Percentiles rank a stretch among this genome's conserved stretches.
Evolutionary conservation across 2,329 filamentous ascomycete species (phyloP).

Genomic region (Myriosclerotinia scirpicola): DNA sequence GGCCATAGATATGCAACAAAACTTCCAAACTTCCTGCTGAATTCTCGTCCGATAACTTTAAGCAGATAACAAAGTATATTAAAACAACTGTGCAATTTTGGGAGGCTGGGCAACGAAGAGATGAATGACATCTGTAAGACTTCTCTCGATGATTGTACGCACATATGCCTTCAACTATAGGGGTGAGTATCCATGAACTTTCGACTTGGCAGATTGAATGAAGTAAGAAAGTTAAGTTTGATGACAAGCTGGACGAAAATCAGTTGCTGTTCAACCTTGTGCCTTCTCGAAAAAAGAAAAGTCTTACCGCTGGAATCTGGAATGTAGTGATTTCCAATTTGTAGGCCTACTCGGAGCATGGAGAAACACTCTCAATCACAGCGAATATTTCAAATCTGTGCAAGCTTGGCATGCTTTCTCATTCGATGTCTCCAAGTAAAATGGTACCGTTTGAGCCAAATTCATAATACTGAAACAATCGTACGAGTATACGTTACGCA

Average conservation of each 20-base stretch:
- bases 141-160: not conserved
- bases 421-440: not conserved
- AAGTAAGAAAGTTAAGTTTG: not conserved
- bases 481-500: not conserved
- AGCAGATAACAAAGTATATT: too few species aligned
- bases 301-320: too few species aligned
- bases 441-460: not conserved
- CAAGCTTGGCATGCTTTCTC: not conserved
- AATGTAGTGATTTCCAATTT: not conserved
- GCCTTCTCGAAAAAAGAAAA: not conserved
- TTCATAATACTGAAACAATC: not conserved
- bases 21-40: not conserved
- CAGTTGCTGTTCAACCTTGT: not conserved
- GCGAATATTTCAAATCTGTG: not conserved
- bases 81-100: not conserved
- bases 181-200: not conserved
- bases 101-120: too few species aligned
- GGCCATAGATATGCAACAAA: too few species aligned
- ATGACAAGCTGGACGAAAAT: not conserved
- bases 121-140: not conserved
- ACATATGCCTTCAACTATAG: not conserved
- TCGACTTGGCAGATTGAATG: not conserved
- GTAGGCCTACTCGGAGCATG: not conserved
- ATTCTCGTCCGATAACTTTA: not conserved
- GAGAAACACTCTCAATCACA: not conserved